Base-by-base conservation (phyloP, 306 rosid species). In the Vicia sativa region DNA sequence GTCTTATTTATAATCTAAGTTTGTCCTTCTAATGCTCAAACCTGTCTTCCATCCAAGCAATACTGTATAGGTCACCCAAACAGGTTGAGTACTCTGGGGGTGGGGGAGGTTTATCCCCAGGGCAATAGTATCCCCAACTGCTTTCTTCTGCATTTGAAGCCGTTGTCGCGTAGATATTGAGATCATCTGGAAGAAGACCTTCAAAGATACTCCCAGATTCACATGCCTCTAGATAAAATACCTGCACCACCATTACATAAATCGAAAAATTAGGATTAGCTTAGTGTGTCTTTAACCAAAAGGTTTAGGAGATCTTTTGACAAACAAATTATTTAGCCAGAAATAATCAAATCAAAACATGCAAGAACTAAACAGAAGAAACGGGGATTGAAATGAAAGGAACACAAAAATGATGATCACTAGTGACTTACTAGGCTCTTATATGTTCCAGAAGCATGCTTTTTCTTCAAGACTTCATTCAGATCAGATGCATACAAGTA, bases 1-100 rank as follows among this genome's bases (percentile, higher is more conserved):
- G 41, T 61, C 50, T 25, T 13, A 59, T 11, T 26, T 61, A 34
- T 58, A 57, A 58, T 70, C 25, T 21, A 60, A 41, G 19, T 75
- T 26, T 34, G 57, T 68, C 39, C 72, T 65, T 45, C 48, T 68
- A 14, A 28, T 49, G 72, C 21, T 38, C 62, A 49, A 82, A 87
- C 99, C 99, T 95, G 75, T 95, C 99, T 81, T 95, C 99, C 97
- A 95, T 82, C 97, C 99, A 95, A 56, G 97, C 87, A 87, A 95
- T 65, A 78, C 99, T 95, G 75, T 90, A 95, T 54, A 88, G 81
- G 77, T 90, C 99, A 73, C 99, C 99, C 83, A 95, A 75, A 80
- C 99, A 95, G 35, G 99, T 95, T 14, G 87, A 72, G 65, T 87
- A 95, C 81, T 95, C 99, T 37, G 86, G 86, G 21, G 99, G 99